phyloP scores from a whole-genome alignment of 306 rosid species.

The Dalbergia oliveri region DNA sequence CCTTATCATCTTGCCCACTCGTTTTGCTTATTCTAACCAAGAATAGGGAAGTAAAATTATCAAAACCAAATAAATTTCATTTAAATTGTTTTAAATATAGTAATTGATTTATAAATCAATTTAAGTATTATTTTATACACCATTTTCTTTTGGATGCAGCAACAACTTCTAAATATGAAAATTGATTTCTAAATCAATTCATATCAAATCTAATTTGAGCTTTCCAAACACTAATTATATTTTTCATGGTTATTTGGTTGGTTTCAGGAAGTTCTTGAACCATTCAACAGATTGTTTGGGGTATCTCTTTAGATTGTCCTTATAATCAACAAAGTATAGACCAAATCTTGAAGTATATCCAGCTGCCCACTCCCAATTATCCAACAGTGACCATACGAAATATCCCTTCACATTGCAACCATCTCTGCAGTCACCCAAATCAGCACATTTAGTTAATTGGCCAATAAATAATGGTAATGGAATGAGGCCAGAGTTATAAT shows the following conservation, averaged over 20 bases:
- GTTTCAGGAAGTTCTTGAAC: conserved; percentile 81
- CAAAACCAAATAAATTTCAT: too few species aligned
- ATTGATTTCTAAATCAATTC: neutral
- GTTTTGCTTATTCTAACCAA: too few species aligned
- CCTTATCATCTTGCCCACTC: too few species aligned
- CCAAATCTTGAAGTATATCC: conserved; percentile 89
- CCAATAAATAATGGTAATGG: neutral
- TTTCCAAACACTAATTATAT: neutral
- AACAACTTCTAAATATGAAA: neutral
- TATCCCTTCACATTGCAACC: conserved; percentile 97
- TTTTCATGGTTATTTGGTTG: conserved; percentile 37
- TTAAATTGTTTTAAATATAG: too few species aligned
- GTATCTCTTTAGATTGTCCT: conserved; percentile 82
- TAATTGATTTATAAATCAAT: too few species aligned
- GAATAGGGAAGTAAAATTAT: too few species aligned
- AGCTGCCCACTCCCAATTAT: conserved; percentile 96
- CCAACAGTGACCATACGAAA: conserved; percentile 90
- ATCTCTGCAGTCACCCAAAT: conserved; percentile 65
- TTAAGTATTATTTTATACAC: too few species aligned
- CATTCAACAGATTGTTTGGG: conserved; percentile 87
- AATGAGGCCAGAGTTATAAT: neutral
- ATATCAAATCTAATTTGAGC: neutral
- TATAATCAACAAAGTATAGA: conserved; percentile 79
- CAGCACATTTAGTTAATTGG: conserved; percentile 18
- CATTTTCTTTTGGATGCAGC: too few species aligned